Evolutionary conservation across 495 filamentous ascomycete genomes (phyloP).

Genomic region (Aspergillus olivimuriae): DNA sequence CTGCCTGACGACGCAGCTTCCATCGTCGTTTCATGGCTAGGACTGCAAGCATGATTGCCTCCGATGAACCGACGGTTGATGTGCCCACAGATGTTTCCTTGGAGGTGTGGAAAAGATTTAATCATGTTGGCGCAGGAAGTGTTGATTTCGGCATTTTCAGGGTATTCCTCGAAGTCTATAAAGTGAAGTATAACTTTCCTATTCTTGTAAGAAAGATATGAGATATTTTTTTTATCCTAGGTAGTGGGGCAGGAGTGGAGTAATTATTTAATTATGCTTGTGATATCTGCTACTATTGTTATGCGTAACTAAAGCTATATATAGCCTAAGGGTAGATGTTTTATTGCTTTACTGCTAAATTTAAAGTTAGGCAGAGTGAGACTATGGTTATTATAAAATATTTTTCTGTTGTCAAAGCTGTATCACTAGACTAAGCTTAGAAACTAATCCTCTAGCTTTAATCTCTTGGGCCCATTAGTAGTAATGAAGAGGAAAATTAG

Average conservation of each 20-base stretch:
- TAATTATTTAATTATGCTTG: neutral
- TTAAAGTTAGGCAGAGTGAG: neutral
- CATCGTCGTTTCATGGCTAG: slow-evolving; percentile 94
- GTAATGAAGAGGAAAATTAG: neutral
- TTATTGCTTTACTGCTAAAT: neutral
- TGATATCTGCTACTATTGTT: neutral
- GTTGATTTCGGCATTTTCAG: slow-evolving; percentile 75
- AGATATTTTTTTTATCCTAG: neutral
- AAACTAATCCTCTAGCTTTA: neutral
- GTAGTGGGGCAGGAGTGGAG: neutral
- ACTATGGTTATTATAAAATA: neutral
- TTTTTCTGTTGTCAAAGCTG: neutral
- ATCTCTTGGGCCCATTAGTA: neutral
- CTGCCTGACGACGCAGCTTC: slow-evolving; percentile 75
- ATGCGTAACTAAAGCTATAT: neutral
- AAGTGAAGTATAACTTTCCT: slow-evolving; percentile 44
- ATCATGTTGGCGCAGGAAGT: slow-evolving; percentile 87
- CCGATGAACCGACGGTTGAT: slow-evolving; percentile 77
- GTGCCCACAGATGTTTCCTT: slow-evolving; percentile 66
- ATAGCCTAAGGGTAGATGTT: neutral
- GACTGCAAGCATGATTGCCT: slow-evolving; percentile 85
- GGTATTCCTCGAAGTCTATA: slow-evolving; percentile 84
- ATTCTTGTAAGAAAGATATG: neutral
- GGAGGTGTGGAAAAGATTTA: slow-evolving; percentile 62
- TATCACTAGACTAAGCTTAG: neutral